Evolutionary conservation across 352 stramenopile species (phyloP), one percentile per base, ranked within the genome.

Genomic region (Phytophthora pini): DNA sequence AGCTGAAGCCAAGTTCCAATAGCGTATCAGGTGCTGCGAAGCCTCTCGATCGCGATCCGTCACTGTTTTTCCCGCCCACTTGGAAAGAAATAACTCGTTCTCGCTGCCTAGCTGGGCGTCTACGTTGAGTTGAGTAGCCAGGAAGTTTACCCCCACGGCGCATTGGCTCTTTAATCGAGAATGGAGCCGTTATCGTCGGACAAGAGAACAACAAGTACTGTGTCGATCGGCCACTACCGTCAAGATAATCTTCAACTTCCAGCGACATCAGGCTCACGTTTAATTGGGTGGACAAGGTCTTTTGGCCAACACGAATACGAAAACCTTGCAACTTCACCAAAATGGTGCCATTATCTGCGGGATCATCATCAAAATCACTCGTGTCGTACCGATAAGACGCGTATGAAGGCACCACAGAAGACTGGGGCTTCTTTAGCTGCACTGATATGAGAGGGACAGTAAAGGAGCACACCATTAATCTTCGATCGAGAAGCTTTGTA

Each of bases 131-230:
- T 36, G 57, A 59, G 40, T 72, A 77, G 6, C 50, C 54, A 31
- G 64, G 60, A 47, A 78, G 75, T 24, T 78, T 83, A 2, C 49
- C 45, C 10, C 60, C 70, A 31, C 81, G 82, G 22, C 77, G 78
- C 40, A 82, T 58, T 15, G 86, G 86, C 47, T 72, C 55, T 60
- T 74, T 73, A 27, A 89, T 75, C 12, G 82, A 82, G 56, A 88
- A 95, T 3, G 87, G 87, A 55, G 82, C 73, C 31, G 56, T 49
- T 24, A 95, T 93, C 24, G 67, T 82, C 13, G 87, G 87, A 38
- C 83, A 91, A 12, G 87, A 93, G 64, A 95, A 95, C 24, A 95
- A 20, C 44, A 95, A 70, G 60, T 87, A 92, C 40, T 93, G 84
- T 9, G 83, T 82, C 27, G 84, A 78, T n/a, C 84, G 65, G 45